Conservation (phyloP, 129 eudicot genomes). For the Arctium minus region DNA sequence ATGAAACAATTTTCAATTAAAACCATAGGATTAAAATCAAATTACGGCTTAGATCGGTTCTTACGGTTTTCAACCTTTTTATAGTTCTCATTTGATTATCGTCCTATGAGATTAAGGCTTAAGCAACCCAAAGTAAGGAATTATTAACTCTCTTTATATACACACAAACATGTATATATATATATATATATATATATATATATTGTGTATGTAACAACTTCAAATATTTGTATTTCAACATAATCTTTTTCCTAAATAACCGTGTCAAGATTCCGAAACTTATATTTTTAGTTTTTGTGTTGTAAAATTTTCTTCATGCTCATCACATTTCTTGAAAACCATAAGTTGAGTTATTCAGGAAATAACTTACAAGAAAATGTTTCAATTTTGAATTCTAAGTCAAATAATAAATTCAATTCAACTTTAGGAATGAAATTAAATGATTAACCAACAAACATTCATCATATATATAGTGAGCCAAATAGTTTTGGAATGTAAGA, state of each 20-base stretch:
- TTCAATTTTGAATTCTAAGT: neutral
- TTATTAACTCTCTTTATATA: neutral
- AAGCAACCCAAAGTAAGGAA: neutral
- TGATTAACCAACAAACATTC: slow-evolving; percentile 1
- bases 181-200: no score
- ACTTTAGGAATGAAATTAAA: neutral
- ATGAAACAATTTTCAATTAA: no score
- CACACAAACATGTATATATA: neutral
- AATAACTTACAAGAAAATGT: neutral
- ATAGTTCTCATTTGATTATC: no score
- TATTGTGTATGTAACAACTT: no score
- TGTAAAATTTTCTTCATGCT: neutral
- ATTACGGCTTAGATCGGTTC: no score
- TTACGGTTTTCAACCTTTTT: no score
- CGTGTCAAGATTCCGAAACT: neutral
- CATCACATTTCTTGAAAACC: neutral
- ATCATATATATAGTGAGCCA: neutral
- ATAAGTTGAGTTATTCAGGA: neutral
- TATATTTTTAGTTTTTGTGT: neutral
- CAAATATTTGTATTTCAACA: no score
- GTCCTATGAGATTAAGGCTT: neutral
- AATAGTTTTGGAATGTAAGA: neutral
- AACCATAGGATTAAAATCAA: no score
- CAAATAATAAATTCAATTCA: neutral
- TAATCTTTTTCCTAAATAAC: no score